Evolutionary conservation across 768 basidiomycete genomes (phyloP).

Genomic region (Gelatoporia subvermispora): DNA sequence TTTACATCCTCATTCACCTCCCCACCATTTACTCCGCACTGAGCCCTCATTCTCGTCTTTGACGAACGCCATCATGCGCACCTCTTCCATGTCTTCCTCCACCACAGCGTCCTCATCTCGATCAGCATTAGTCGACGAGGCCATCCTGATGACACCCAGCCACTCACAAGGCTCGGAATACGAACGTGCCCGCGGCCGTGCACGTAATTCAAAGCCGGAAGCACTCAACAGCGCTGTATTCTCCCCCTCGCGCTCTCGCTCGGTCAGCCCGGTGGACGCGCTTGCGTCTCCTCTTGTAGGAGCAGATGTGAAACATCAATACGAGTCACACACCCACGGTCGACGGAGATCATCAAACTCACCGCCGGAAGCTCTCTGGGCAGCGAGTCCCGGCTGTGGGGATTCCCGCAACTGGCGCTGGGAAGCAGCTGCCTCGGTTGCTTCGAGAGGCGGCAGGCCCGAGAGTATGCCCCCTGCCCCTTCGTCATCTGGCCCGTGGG

Average conservation of each 20-base stretch:
- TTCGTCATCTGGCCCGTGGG: conserved; percentile 10
- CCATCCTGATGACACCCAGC: conserved; percentile 9
- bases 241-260: conserved; percentile 32
- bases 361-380: conserved; percentile 1
- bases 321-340: conserved; percentile 3
- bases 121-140: conserved; percentile 8
- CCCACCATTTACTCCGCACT: conserved; percentile 11
- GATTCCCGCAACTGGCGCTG: conserved; percentile 3
- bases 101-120: conserved; percentile 5
- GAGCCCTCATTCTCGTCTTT: conserved; percentile 19
- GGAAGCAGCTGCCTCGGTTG: conserved; percentile 7
- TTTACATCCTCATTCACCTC: conserved; percentile 20
- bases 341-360: neutral
- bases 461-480: conserved; percentile 21
- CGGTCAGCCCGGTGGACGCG: conserved; percentile 40
- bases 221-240: neutral
- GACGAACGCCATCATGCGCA: conserved; percentile 21
- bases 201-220: conserved; percentile 4
- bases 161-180: conserved; percentile 3
- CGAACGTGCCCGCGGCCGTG: conserved; percentile 14
- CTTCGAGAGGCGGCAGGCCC: conserved; percentile 8
- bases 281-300: too few relatives aligned
- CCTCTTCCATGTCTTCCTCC: conserved; percentile 16
- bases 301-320: too few relatives aligned
- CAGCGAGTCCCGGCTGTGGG: conserved; percentile 8